phyloP scores from a whole-genome alignment of 192 early-diverging fungal genomes.

The Chytriomyces sp. region DNA sequence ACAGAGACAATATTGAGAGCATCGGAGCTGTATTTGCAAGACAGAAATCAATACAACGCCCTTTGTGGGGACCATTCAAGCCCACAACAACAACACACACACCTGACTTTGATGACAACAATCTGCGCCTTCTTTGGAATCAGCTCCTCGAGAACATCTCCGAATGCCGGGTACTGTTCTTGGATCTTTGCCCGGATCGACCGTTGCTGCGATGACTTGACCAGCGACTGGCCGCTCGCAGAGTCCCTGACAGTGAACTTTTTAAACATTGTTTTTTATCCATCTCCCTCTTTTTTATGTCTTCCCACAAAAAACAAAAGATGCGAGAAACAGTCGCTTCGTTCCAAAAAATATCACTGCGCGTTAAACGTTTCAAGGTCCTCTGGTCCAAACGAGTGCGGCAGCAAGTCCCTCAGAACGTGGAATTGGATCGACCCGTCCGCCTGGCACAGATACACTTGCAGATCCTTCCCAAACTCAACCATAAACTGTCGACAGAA shows the following conservation, averaged over 20 bases:
- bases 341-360: too few relatives aligned
- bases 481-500: conserved; percentile 81
- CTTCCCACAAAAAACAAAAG: background rate
- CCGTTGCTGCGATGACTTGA: conserved; percentile 90
- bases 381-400: conserved; percentile 76
- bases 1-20: conserved; percentile 84
- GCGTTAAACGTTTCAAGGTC: conserved; percentile 41
- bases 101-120: conserved; percentile 83
- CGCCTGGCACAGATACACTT: conserved; percentile 60
- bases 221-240: conserved; percentile 81
- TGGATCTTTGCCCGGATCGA: conserved; percentile 80
- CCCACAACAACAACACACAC: background rate
- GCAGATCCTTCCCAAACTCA: conserved; percentile 75
- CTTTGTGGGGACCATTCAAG: too few relatives aligned
- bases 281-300: too few relatives aligned
- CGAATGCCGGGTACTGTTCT: conserved; percentile 88
- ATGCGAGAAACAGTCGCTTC: background rate
- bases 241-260: conserved; percentile 80
- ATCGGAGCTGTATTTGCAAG: conserved; percentile 69
- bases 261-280: conserved; percentile 64
- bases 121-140: conserved; percentile 95
- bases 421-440: conserved; percentile 56
- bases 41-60: too few relatives aligned
- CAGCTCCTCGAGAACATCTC: conserved; percentile 86
- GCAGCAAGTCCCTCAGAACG: conserved; percentile 64